phyloP scores from a whole-genome alignment of 2,329 filamentous ascomycete species.

The Geosmithia putterillii region DNA sequence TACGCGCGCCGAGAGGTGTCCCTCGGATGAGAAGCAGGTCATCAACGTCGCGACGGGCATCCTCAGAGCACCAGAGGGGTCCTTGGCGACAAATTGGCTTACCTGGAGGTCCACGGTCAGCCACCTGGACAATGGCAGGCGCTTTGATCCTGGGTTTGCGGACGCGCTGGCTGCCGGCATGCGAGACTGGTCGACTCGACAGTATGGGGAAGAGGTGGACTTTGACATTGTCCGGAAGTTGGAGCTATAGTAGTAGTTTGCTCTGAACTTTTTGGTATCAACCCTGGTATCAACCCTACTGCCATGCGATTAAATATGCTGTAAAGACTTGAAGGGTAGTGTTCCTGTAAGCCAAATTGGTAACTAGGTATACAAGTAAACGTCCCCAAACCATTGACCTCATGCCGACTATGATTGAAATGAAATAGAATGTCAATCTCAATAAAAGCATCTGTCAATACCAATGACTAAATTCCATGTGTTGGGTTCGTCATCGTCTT shows the following conservation, averaged over 20 bases:
- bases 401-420: background rate
- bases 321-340: background rate
- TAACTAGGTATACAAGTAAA: too few species aligned
- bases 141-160: constrained; percentile 22
- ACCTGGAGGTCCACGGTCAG: constrained; percentile 27
- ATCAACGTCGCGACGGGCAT: constrained; percentile 30
- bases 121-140: constrained; percentile 18
- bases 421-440: too few species aligned
- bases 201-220: constrained; percentile 16
- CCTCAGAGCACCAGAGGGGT: constrained; percentile 28
- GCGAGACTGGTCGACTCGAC: constrained; percentile 20
- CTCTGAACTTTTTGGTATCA: too few species aligned
- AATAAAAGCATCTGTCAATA: too few species aligned
- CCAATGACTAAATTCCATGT: background rate
- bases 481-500: background rate
- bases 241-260: too few species aligned
- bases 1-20: constrained; percentile 12
- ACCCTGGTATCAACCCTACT: too few species aligned
- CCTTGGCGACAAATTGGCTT: constrained; percentile 31
- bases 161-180: constrained; percentile 23
- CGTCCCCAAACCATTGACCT: too few species aligned
- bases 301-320: background rate
- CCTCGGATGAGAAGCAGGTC: constrained; percentile 17
- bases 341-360: background rate
- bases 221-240: background rate